Evolutionary conservation across 768 basidiomycete genomes (phyloP).

Genomic region (Boletus insuetus): DNA sequence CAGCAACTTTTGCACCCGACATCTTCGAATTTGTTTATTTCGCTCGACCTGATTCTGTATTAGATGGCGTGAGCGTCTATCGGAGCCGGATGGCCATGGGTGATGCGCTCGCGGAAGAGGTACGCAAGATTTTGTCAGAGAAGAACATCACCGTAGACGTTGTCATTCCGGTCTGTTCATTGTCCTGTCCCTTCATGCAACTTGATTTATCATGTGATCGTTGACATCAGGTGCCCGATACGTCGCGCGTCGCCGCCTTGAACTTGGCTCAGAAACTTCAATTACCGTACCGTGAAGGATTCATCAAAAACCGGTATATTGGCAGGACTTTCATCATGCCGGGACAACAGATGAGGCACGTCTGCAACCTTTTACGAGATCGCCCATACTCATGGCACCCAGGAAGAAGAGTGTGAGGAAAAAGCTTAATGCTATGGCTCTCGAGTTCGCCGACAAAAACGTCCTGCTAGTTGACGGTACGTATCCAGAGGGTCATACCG

Average conservation of each 20-base stretch:
- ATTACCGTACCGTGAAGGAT: conserved; percentile 95
- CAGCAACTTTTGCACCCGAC: conserved; percentile 87
- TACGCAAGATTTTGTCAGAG: conserved; percentile 65
- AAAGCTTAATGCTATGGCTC: conserved; percentile 97
- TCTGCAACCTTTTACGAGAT: background rate
- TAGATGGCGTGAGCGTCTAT: conserved; percentile 97
- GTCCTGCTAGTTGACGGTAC: conserved; percentile 94
- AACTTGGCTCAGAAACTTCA: conserved; percentile 89
- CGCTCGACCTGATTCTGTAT: conserved; percentile 94
- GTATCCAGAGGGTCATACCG: conserved; percentile 10
- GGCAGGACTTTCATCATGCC: conserved; percentile 99
- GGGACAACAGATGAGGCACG: conserved; percentile 88
- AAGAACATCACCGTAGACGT: conserved; percentile 82
- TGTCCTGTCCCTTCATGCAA: background rate
- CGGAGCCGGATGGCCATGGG: conserved; percentile 99
- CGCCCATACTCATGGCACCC: conserved; percentile 3
- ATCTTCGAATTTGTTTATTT: conserved; percentile 99
- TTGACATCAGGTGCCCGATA: conserved; percentile 78
- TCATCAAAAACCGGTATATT: conserved; percentile 98
- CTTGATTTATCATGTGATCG: background rate
- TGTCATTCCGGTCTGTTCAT: conserved; percentile 76
- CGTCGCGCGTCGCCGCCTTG: conserved; percentile 91
- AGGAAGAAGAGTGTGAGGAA: conserved; percentile 92
- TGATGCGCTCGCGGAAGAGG: conserved; percentile 88
- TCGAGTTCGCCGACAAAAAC: conserved; percentile 90